Conservation (phyloP, 108 stramenopile genomes). For the Poteriospumella lacustris region DNA sequence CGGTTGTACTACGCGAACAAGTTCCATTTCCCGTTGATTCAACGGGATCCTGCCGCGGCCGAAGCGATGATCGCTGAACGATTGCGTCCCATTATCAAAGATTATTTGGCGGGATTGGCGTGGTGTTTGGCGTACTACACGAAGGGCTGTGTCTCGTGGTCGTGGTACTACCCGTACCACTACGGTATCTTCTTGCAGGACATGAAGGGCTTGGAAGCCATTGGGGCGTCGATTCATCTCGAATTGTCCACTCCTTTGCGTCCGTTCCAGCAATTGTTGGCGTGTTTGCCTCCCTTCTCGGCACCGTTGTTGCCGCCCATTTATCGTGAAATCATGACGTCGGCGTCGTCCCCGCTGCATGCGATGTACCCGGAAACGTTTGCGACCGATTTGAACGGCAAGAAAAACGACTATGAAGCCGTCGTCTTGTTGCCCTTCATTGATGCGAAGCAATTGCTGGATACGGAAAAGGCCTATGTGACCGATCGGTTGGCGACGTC, state of each 20-base stretch:
- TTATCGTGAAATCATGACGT: slow-evolving; percentile 38
- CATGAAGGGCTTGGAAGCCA: slow-evolving; percentile 10
- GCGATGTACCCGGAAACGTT: slow-evolving; percentile 46
- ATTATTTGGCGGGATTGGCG: slow-evolving; percentile 1
- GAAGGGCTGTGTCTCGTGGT: slow-evolving; percentile 15
- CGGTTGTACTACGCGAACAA: not conserved
- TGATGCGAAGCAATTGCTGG: slow-evolving; percentile 29
- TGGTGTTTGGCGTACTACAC: slow-evolving; percentile 20
- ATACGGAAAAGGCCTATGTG: slow-evolving; percentile 52
- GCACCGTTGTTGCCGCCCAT: slow-evolving; percentile 32
- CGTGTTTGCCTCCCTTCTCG: slow-evolving; percentile 38
- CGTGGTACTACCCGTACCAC: slow-evolving; percentile 19
- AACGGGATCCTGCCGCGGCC: not conserved
- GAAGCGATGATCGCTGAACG: not conserved
- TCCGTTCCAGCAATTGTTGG: slow-evolving; percentile 47
- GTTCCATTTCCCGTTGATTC: not conserved
- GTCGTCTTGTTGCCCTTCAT: slow-evolving; percentile 46
- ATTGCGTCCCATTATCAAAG: not conserved
- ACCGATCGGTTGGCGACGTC: slow-evolving; percentile 62
- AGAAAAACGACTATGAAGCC: slow-evolving; percentile 49
- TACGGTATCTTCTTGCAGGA: slow-evolving; percentile 1
- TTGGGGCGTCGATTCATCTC: not conserved
- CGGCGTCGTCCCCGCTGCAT: slow-evolving; percentile 32
- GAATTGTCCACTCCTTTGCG: slow-evolving; percentile 38
- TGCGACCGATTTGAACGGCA: slow-evolving; percentile 48